Percentiles rank a stretch among this genome's conserved stretches.
Conservation (phyloP, 1,139 yeast species). For the Saccharomyces hybrid region DNA sequence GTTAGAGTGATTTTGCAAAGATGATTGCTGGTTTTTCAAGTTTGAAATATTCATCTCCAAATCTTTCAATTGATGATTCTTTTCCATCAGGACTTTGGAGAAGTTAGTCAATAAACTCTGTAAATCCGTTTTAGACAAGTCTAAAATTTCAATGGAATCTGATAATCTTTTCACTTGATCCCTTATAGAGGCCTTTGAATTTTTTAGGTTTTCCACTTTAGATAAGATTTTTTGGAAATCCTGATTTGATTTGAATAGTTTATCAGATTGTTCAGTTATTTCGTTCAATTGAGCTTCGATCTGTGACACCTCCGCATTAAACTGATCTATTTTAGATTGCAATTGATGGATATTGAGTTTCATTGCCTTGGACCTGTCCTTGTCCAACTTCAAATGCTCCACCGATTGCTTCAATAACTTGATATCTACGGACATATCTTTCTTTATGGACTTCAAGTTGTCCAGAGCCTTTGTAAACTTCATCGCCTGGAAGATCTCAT, state of each 20-base stretch:
- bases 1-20: slow-evolving; percentile 32
- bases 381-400: slow-evolving; percentile 64
- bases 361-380: slow-evolving; percentile 60
- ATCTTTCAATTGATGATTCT: slow-evolving; percentile 30
- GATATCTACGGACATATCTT: slow-evolving; percentile 69
- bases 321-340: slow-evolving; percentile 38
- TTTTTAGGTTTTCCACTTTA: slow-evolving; percentile 50
- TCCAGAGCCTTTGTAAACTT: slow-evolving; percentile 89
- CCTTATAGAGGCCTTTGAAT: slow-evolving; percentile 38
- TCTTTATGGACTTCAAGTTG: slow-evolving; percentile 62
- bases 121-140: slow-evolving; percentile 45
- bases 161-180: slow-evolving; percentile 46
- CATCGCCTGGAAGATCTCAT: slow-evolving; percentile 92
- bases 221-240: slow-evolving; percentile 69
- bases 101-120: slow-evolving; percentile 47
- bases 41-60: slow-evolving; percentile 13
- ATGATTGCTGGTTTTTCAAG: slow-evolving; percentile 16
- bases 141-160: slow-evolving; percentile 40
- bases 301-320: slow-evolving; percentile 43
- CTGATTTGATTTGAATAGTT: slow-evolving; percentile 68
- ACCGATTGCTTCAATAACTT: slow-evolving; percentile 72
- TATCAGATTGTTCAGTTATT: slow-evolving; percentile 53
- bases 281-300: slow-evolving; percentile 45
- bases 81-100: slow-evolving; percentile 38
- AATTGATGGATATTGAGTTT: slow-evolving; percentile 42